Base-by-base conservation (phyloP, 768 basidiomycete genomes). In the Lactarius quietus region DNA sequence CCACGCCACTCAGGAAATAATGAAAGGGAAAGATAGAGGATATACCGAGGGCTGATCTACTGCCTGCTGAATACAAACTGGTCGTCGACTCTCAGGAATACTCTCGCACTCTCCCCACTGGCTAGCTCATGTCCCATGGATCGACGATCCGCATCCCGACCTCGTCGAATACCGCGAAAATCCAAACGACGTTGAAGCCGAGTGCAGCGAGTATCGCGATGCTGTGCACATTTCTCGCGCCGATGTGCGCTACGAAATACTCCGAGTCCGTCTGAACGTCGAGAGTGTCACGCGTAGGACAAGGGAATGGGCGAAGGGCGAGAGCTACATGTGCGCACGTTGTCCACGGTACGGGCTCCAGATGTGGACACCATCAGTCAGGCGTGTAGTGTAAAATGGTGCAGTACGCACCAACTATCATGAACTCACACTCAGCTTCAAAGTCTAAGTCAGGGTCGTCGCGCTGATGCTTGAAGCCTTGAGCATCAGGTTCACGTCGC, bases 401-500 rank as follows among this genome's bases (percentile, higher is more conserved):
- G 9, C 14, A 35, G 36, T 57, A 69, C 78, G 62, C 68, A 87
- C 92, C 90, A 71, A 93, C 93, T 66, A 96, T 89, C 95, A 96
- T 97, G 65, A 96, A 86, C 74, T 96, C 93, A 29, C 87, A 84
- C 72, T 98, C 95, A 3, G 85, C 91, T 67, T 93, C 87, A 62
- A 84, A 82, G 38, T 76, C 76, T n/a, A n/a, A n/a, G n/a, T n/a
- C n/a, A 12, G 68, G 69, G 26, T 72, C 69, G 14, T 64, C 70
- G 38, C 68, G 74, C 20, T 73, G 69, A 54, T 86, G 86, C 54
- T 88, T 88, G 51, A 96, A 76, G 74, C n/a, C n/a, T n/a, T n/a
- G n/a, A n/a, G n/a, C n/a, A 97, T 96, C 31, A 97, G 76, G 74
- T 97, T 97, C 41, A 94, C 93, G 73, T 98, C 95, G 38, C 95